Percentiles rank a stretch among this genome's conserved stretches.
Conservation (phyloP, 345 rosid genomes). For the Brassica juncea region DNA sequence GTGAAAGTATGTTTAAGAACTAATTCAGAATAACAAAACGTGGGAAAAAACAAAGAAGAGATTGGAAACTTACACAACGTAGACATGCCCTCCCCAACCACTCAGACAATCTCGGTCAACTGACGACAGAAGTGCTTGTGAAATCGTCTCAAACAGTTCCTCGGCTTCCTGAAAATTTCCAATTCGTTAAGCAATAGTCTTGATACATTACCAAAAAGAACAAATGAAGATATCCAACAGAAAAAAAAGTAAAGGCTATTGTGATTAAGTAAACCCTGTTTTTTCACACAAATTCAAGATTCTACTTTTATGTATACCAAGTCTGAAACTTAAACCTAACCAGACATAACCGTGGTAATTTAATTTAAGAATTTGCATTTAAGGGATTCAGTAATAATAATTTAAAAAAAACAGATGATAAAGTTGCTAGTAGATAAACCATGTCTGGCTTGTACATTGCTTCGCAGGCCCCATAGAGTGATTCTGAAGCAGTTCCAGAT, state of each 20-base stretch:
- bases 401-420: too few species aligned
- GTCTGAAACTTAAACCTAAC: background rate
- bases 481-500: background rate
- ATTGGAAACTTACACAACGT: background rate
- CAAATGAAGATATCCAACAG: background rate
- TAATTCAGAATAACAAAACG: background rate
- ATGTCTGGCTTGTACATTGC: background rate
- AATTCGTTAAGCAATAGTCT: background rate
- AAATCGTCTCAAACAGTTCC: background rate
- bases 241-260: too few species aligned
- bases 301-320: background rate
- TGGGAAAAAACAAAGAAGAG: background rate
- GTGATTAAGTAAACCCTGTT: too few species aligned
- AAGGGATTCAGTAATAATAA: background rate
- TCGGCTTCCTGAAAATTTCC: background rate
- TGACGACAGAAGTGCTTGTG: background rate
- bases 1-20: background rate
- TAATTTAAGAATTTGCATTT: background rate
- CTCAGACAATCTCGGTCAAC: background rate
- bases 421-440: background rate
- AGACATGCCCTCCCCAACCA: background rate
- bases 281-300: background rate
- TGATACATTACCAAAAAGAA: background rate
- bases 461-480: background rate
- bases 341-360: background rate